phyloP scores from a whole-genome alignment of 2,329 filamentous ascomycete species.

The Fusarium nanum region DNA sequence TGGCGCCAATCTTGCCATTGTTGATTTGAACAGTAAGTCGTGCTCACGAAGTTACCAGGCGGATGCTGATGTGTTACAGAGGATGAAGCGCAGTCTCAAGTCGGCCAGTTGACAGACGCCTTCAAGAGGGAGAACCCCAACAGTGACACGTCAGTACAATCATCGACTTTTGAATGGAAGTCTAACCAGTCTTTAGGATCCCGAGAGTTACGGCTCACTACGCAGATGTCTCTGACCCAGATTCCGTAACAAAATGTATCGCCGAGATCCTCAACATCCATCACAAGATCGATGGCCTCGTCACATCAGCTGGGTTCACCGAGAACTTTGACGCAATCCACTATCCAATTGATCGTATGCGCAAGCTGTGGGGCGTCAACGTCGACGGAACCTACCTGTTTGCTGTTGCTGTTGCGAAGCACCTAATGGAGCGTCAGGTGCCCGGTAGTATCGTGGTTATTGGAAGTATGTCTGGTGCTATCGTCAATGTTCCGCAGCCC shows the following conservation, averaged over 20 bases:
- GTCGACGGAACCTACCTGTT: slow-evolving; percentile 93
- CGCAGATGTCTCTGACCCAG: slow-evolving; percentile 85
- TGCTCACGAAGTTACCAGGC: not conserved
- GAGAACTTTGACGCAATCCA: slow-evolving; percentile 93
- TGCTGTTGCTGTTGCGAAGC: slow-evolving; percentile 83
- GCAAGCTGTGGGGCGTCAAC: slow-evolving; percentile 94
- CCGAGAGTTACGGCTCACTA: slow-evolving; percentile 91
- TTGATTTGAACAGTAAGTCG: slow-evolving; percentile 86
- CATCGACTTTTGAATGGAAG: too few species aligned
- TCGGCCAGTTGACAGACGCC: slow-evolving; percentile 75
- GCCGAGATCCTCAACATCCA: slow-evolving; percentile 68
- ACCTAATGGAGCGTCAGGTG: slow-evolving; percentile 83
- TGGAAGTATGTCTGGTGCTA: slow-evolving; percentile 91
- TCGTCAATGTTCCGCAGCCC: slow-evolving; percentile 95
- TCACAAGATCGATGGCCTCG: slow-evolving; percentile 88
- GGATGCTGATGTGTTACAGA: slow-evolving; percentile 59
- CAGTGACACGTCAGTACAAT: slow-evolving; percentile 66
- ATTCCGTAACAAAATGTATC: slow-evolving; percentile 80
- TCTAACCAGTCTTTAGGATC: slow-evolving; percentile 57
- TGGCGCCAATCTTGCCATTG: slow-evolving; percentile 88
- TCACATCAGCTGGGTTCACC: slow-evolving; percentile 94
- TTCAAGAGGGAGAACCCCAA: slow-evolving; percentile 84
- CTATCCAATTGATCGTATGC: slow-evolving; percentile 89
- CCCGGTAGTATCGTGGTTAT: slow-evolving; percentile 91
- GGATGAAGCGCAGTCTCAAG: slow-evolving; percentile 84